Evolutionary conservation across 1,284 basidiomycete species (phyloP).

Genomic region (Fomes fomentarius): DNA sequence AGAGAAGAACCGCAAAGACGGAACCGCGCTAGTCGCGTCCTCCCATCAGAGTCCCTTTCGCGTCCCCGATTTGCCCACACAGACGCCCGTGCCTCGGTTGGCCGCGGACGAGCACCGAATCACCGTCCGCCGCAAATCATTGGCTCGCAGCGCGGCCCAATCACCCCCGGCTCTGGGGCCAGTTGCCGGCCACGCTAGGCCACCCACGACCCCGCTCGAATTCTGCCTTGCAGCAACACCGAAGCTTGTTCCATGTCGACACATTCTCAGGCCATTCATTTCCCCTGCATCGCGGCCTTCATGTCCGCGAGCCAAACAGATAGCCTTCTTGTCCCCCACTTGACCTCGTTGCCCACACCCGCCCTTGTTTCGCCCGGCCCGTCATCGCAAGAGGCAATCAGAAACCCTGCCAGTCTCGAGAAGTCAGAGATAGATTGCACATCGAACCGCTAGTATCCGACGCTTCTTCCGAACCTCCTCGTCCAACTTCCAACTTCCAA

Average conservation of each 20-base stretch:
- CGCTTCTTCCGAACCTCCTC: too few species aligned
- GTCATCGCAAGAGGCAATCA: too few species aligned
- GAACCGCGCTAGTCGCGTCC: conserved; percentile 19
- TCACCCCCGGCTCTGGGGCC: conserved; percentile 4
- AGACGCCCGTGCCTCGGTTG: conserved; percentile 11
- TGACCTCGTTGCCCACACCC: not conserved
- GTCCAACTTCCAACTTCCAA: too few species aligned
- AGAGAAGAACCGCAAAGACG: conserved; percentile 18
- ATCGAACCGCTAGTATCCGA: too few species aligned
- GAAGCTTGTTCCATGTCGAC: conserved; percentile 3
- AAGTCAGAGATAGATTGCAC: too few species aligned
- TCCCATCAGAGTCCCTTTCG: too few species aligned
- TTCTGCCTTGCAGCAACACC: conserved; percentile 7
- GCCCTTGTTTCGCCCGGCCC: not conserved
- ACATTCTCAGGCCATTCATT: conserved; percentile 19
- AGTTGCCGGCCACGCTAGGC: conserved; percentile 7
- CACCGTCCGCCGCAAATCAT: conserved; percentile 2
- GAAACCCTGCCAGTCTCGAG: too few species aligned
- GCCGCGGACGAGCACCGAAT: not conserved
- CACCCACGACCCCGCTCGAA: too few species aligned
- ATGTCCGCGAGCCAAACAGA: conserved; percentile 1
- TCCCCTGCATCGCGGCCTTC: conserved; percentile 4
- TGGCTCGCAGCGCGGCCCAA: conserved; percentile 3
- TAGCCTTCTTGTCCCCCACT: too few species aligned
- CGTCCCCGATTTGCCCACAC: conserved; percentile 14